These are phyloP conservation scores for Monocercomonoides exilis DNA, from an alignment of 78 protist genomes.

Conservation along the genomic window DNA sequence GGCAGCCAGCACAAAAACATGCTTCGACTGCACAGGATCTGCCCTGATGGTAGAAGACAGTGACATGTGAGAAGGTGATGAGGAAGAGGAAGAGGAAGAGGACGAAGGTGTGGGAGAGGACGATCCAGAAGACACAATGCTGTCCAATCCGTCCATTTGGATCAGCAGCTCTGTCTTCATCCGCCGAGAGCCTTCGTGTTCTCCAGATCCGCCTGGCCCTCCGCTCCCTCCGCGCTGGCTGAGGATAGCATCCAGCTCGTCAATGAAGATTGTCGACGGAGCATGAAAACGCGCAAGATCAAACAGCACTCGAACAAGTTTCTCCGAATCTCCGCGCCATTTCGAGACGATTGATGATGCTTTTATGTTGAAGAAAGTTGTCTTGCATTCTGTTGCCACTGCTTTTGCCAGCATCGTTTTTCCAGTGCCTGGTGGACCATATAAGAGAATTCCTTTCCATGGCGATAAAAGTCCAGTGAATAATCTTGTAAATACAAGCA, in stretches of 20 bases:
- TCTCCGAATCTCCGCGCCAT: slow-evolving; percentile 86
- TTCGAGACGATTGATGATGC: slow-evolving; percentile 76
- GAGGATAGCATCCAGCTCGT: slow-evolving; percentile 72
- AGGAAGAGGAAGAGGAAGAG: neutral
- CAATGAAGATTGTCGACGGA: slow-evolving; percentile 69
- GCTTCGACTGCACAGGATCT: neutral
- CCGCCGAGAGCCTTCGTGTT: slow-evolving; percentile 67
- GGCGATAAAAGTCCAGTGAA: slow-evolving; percentile 48
- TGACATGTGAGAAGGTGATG: neutral
- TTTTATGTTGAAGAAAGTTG: slow-evolving; percentile 80
- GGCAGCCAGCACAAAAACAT: slow-evolving; percentile 56
- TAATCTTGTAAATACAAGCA: neutral
- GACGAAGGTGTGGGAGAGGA: neutral
- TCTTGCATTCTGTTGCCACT: slow-evolving; percentile 81
- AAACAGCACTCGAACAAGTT: slow-evolving; percentile 57
- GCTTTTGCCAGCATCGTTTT: slow-evolving; percentile 73
- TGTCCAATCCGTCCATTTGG: slow-evolving; percentile 53
- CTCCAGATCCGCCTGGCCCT: too few species aligned
- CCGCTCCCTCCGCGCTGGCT: slow-evolving; percentile 21
- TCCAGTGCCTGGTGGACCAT: slow-evolving; percentile 53
- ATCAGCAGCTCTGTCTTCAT: slow-evolving; percentile 74
- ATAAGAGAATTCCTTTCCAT: slow-evolving; percentile 69
- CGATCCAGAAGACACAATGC: neutral
- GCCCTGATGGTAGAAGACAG: too few species aligned
- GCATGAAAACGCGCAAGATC: slow-evolving; percentile 51